Conservation (phyloP, 2,329 filamentous ascomycete genomes). For the Cordyceps javanica region DNA sequence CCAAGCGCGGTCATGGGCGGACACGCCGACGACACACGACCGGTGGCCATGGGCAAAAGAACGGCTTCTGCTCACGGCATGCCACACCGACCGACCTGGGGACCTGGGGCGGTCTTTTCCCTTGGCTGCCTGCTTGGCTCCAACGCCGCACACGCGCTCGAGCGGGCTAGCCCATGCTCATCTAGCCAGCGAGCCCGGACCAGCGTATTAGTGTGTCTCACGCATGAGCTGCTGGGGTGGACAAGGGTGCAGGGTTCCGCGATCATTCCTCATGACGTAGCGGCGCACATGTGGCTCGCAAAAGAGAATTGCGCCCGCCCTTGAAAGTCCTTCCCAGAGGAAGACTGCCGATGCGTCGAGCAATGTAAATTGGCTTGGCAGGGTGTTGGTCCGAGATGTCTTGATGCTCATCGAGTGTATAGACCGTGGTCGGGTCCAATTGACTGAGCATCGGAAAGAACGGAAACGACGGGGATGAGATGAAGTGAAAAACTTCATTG, state of each 20-base stretch:
- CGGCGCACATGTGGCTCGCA: conserved; percentile 1
- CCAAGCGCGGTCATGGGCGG: neutral
- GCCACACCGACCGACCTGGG: neutral
- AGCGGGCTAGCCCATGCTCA: neutral
- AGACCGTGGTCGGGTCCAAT: neutral
- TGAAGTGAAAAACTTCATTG: neutral
- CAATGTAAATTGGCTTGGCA: conserved; percentile 9
- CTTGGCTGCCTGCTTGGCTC: neutral
- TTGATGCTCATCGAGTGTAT: neutral
- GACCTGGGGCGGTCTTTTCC: neutral
- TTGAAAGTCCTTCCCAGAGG: neutral
- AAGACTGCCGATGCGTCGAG: neutral
- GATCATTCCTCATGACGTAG: conserved; percentile 12
- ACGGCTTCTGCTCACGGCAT: conserved; percentile 5
- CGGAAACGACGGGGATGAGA: conserved; percentile 1
- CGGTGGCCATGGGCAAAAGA: neutral
- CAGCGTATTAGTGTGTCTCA: conserved; percentile 8
- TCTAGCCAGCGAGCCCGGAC: conserved; percentile 1
- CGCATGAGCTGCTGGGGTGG: conserved; percentile 1
- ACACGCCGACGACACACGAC: conserved; percentile 4
- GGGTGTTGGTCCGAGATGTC: neutral
- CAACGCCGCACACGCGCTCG: neutral
- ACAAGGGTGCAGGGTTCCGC: neutral
- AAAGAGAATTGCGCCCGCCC: neutral
- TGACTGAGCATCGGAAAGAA: neutral